Evolutionary conservation across 129 eudicot genomes (phyloP), one percentile per base, ranked within the genome.

Genomic region (Helianthus annuus): DNA sequence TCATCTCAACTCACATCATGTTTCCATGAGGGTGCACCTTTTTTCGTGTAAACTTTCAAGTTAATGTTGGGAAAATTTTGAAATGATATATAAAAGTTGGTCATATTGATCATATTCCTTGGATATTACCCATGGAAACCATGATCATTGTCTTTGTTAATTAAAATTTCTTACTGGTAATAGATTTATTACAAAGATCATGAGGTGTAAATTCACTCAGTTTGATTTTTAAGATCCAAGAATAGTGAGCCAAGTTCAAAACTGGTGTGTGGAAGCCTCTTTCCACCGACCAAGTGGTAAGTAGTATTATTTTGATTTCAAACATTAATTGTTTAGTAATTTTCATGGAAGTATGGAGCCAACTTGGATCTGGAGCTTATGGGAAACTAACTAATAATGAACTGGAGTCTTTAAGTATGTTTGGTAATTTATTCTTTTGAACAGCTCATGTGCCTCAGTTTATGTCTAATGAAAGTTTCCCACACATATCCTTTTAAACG

Each of bases 401-500:
- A 39, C 64, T 62, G 59, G 49, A 72, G 63, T 29, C 12, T 58
- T n/a, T 27, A 27, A 69, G 62, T 57, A 57, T 24, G 58, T 19
- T 19, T 27, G 54, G 22, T 70, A 40, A 57, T 0, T 40, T 57
- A 22, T 40, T 58, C 44, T 44, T 46, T 44, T 27, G 45, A 14
- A 45, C 48, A 59, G 32, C 58, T 59, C 76, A 58, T 45, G 40
- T 59, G 53, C 68, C 27, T 42, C 68, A 45, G 17, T 72, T 72
- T 39, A 4, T 36, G 54, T 46, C 56, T 59, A 71, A 19, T 44
- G 39, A 17, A 42, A 58, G 58, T 15, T 57, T 58, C 49, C 66
- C 40, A 34, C 7, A 38, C 52, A 6, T 70, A 53, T 8, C 14
- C 46, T 14, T 44, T 51, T 51, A 29, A 68, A 22, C 15, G 6